Conservation (phyloP, 2,329 filamentous ascomycete species). For the Penicillium sp. region DNA sequence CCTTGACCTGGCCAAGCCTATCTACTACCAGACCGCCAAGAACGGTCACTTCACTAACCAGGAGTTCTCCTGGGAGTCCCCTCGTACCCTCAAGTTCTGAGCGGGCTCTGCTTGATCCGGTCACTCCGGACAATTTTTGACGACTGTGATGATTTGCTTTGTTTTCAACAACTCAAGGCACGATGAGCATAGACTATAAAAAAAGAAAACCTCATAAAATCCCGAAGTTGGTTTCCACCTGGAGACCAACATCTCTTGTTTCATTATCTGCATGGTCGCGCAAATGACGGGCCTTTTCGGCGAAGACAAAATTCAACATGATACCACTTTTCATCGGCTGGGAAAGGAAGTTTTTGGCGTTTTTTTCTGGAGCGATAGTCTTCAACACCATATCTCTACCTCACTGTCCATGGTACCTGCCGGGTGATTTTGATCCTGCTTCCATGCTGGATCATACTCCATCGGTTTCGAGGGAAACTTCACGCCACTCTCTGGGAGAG, state of each 20-base stretch:
- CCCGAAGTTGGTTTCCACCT: conserved; percentile 14
- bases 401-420: conserved; percentile 14
- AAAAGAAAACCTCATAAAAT: conserved; percentile 24
- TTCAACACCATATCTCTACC: conserved; percentile 38
- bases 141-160: conserved; percentile 48
- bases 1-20: conserved; percentile 89
- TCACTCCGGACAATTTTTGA: conserved; percentile 32
- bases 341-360: conserved; percentile 42
- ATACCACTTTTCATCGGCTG: conserved; percentile 46
- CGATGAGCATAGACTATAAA: conserved; percentile 37
- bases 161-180: conserved; percentile 53
- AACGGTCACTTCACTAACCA: conserved; percentile 99
- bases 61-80: conserved; percentile 96
- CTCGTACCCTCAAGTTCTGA: conserved; percentile 91
- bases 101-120: conserved; percentile 24
- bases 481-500: conserved; percentile 4
- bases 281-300: conserved; percentile 35
- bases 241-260: conserved; percentile 29
- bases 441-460: conserved; percentile 5
- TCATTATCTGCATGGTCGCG: conserved; percentile 40
- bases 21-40: conserved; percentile 98
- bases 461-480: conserved; percentile 6
- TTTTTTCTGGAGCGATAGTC: conserved; percentile 41
- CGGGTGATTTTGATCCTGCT: conserved; percentile 2
- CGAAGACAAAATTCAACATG: conserved; percentile 49